phyloP scores from a whole-genome alignment of 441 rosid genomes.

The Brassica balearica region DNA sequence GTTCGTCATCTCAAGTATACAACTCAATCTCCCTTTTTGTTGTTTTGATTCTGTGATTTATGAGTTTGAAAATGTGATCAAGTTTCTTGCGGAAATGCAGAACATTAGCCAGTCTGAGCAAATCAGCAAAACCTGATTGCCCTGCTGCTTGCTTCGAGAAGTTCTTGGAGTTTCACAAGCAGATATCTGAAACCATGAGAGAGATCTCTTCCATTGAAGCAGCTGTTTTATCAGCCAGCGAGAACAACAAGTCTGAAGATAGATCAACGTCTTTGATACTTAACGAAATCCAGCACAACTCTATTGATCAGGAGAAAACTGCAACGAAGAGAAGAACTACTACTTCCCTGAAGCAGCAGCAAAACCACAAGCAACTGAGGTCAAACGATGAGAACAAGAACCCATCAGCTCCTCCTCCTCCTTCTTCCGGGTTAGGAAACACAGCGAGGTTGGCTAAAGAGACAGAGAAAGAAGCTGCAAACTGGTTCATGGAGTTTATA shows the following conservation, averaged over 20 bases:
- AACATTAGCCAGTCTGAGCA: slow-evolving; percentile 68
- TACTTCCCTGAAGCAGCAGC: slow-evolving; percentile 47
- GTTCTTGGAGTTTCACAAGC: slow-evolving; percentile 85
- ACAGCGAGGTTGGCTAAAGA: slow-evolving; percentile 69
- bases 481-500: slow-evolving; percentile 93
- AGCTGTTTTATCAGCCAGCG: slow-evolving; percentile 51
- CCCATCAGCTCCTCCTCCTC: slow-evolving; percentile 41
- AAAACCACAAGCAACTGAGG: slow-evolving; percentile 44
- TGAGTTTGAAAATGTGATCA: no score
- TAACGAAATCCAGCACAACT: slow-evolving; percentile 61
- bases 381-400: slow-evolving; percentile 84
- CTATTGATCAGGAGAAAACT: slow-evolving; percentile 53
- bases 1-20: slow-evolving; percentile 84
- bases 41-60: no score
- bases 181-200: slow-evolving; percentile 63
- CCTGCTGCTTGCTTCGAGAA: slow-evolving; percentile 74
- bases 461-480: slow-evolving; percentile 81
- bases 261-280: slow-evolving; percentile 42
- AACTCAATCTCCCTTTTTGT: not conserved
- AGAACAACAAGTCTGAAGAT: slow-evolving; percentile 47
- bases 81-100: slow-evolving; percentile 37
- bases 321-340: slow-evolving; percentile 56
- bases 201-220: slow-evolving; percentile 76
- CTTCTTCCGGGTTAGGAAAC: slow-evolving; percentile 50
- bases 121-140: slow-evolving; percentile 75